A percentile compares a stretch with the other conserved stretches of the same genome.
phyloP scores from a whole-genome alignment of 108 stramenopile species.

The Chaetoceros tenuissimus region DNA sequence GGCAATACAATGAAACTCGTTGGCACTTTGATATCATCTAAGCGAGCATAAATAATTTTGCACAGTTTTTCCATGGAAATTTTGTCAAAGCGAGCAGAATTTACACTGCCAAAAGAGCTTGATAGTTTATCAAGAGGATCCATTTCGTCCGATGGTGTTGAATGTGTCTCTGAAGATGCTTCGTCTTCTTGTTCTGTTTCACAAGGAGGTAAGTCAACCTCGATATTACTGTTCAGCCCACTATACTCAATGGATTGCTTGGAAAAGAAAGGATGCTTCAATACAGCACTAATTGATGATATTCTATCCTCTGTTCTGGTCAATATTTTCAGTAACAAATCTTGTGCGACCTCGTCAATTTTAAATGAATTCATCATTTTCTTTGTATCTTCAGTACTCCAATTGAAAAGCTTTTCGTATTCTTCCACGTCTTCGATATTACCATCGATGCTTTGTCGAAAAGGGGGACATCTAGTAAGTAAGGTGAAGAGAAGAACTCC shows the following conservation, averaged over 20 bases:
- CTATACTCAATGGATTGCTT: conserved; percentile 9
- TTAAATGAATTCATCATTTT: too few species aligned
- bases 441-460: conserved; percentile 9
- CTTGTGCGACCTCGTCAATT: conserved; percentile 30
- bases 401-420: conserved; percentile 11
- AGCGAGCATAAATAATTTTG: conserved; percentile 19
- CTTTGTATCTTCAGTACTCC: too few species aligned
- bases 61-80: conserved; percentile 27
- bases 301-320: conserved; percentile 17
- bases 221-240: conserved; percentile 11
- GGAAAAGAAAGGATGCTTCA: conserved; percentile 25
- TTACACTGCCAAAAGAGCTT: conserved; percentile 25
- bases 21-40: conserved; percentile 24
- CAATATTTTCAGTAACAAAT: conserved; percentile 19
- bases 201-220: conserved; percentile 10
- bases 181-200: too few species aligned
- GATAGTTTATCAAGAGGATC: conserved; percentile 13
- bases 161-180: background rate
- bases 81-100: conserved; percentile 12
- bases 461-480: conserved; percentile 16
- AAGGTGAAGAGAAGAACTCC: too few species aligned
- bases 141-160: conserved; percentile 1
- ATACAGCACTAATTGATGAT: conserved; percentile 10
- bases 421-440: conserved; percentile 8
- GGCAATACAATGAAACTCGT: conserved; percentile 29